Conservation (phyloP, 495 filamentous ascomycete genomes). For the Parmelia sp. region DNA sequence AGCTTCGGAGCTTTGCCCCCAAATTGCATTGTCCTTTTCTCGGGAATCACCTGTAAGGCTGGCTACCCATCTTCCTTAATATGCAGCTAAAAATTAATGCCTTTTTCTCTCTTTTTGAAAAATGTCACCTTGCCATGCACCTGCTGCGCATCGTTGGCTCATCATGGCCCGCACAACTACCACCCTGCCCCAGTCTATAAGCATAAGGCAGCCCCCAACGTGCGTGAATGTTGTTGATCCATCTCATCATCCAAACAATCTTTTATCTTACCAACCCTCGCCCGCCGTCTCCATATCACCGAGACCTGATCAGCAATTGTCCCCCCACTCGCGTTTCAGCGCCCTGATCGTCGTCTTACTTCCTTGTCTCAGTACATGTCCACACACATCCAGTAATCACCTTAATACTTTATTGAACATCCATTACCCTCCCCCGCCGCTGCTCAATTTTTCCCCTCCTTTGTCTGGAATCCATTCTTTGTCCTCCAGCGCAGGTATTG, state of each 20-base stretch:
- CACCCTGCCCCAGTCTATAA: constrained; percentile 10
- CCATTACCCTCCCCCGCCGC: background rate
- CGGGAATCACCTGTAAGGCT: constrained; percentile 6
- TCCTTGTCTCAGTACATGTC: background rate
- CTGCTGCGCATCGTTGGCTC: constrained; percentile 18
- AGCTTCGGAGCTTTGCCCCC: constrained; percentile 8
- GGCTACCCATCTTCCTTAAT: constrained; percentile 5
- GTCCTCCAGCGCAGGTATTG: background rate
- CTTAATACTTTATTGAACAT: constrained; percentile 6
- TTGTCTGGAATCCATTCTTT: constrained; percentile 2
- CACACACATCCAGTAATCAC: constrained; percentile 5
- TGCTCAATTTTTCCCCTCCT: background rate
- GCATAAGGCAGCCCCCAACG: constrained; percentile 18
- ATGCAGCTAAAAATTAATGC: constrained; percentile 5
- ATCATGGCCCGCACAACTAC: constrained; percentile 12
- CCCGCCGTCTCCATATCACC: constrained; percentile 3
- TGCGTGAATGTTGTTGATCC: constrained; percentile 17
- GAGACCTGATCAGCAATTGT: constrained; percentile 13
- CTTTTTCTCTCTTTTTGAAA: background rate
- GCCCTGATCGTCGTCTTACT: constrained; percentile 14
- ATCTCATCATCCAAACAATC: constrained; percentile 13
- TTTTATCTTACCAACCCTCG: background rate
- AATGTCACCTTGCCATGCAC: constrained; percentile 9
- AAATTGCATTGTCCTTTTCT: background rate
- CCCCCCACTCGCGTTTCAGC: constrained; percentile 11